Base-by-base conservation (phyloP, 306 rosid species). In the Cucurbita pepo region DNA sequence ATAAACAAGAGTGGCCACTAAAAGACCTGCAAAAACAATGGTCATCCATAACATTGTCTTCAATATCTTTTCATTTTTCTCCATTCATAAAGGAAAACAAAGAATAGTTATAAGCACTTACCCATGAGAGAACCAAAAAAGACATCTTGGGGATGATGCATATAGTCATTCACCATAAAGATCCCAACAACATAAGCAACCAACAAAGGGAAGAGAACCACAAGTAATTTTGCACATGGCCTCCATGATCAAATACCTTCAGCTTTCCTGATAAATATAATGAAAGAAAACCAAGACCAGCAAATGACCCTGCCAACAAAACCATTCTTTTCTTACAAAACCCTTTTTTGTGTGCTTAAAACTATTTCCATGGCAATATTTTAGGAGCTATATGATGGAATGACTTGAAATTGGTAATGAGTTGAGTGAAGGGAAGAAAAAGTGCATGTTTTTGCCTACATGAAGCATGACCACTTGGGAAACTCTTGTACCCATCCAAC, bases 391-490 rank as follows among this genome's bases (percentile, higher is more conserved):
- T 2, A 30, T 30, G 34, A 30, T 30, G 34, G 34, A 0, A 30
- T 30, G 34, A 30, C 34, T 30, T 30, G 34, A 30, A 30, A 30
- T 30, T 30, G 34, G 34, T 30, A 30, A 30, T 30, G 34, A 30
- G 3, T 30, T 30, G 34, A 30, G 34, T 30, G 34, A 30, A 56
- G 7, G 36, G 58, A 18, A 55, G 30, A 10, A 30, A 58, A 64
- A n/a, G 21, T 7, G 30, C 0, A 5, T 59, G 51, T 41, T 64
- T 10, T n/a, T 40, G 36, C 52, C 37, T 43, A 64, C 71, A 64
- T 64, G 71, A 64, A 64, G 71, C 71, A 64, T 64, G 71, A 64
- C 71, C 71, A 43, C 71, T 64, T 8, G 71, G 71, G 19, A 64
- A 64, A 64, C 71, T 64, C 71, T 64, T 64, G 71, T 64, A 64